These are phyloP conservation scores for Vaccinium myrtillus DNA, from an alignment of 148 eudicot species.

Conservation along the genomic window DNA sequence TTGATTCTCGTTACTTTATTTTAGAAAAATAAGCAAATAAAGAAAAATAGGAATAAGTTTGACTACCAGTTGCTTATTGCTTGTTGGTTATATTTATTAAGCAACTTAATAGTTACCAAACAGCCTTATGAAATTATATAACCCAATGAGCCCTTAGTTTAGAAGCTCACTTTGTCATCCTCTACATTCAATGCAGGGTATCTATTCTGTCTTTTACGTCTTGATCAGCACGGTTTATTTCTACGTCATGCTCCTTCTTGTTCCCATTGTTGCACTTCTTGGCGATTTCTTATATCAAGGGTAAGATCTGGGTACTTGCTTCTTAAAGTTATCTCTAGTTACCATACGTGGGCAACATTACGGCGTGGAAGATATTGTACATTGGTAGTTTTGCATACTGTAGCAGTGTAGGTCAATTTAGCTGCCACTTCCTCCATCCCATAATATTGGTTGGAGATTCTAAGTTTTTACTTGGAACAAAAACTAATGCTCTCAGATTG, in stretches of 20 bases:
- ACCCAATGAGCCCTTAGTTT: background rate
- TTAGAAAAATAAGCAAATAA: background rate
- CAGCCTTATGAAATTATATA: background rate
- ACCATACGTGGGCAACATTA: background rate
- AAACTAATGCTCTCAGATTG: background rate
- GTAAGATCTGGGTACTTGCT: conserved; percentile 38
- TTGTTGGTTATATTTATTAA: background rate
- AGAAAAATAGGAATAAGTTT: background rate
- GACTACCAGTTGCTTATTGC: background rate
- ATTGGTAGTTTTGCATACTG: background rate
- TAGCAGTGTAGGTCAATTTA: background rate
- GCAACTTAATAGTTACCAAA: background rate
- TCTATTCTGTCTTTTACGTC: conserved; percentile 61
- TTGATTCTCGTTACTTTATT: background rate
- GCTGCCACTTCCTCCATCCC: background rate
- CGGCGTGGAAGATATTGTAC: background rate
- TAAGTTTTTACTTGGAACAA: background rate
- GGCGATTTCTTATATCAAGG: conserved; percentile 82
- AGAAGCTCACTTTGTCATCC: conserved; percentile 20
- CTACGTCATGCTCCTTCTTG: conserved; percentile 66
- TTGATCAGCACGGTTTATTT: conserved; percentile 86
- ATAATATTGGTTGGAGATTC: background rate
- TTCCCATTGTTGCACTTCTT: conserved; percentile 76
- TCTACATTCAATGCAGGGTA: conserved; percentile 55
- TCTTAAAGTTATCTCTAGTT: background rate